Base-by-base conservation (phyloP, 768 basidiomycete species). In the Dictyophora rubrovolvata region DNA sequence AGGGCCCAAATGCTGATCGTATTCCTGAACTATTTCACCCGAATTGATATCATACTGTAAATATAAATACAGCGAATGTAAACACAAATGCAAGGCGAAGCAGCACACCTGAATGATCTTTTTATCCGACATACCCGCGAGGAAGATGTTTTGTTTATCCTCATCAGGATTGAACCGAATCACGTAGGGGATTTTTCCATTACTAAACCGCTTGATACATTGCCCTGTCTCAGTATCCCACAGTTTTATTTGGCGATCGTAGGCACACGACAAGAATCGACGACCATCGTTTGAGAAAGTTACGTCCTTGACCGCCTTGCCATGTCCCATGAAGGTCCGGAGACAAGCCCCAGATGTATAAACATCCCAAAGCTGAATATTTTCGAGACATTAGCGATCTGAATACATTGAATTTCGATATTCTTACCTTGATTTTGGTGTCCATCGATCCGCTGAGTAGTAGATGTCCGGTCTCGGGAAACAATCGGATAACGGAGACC, bases 161-260 rank as follows among this genome's bases (percentile, higher is more conserved):
- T 88, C 80, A 68, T 96, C 95, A 6, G 96, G 96, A 70, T 98
- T 89, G 77, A 97, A 99, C 56, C 85, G 83, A 56, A 98, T 79
- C 54, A 95, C 93, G 69, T 97, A 93, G 11, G 96, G 93, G 18
- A 93, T 93, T 77, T 97, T 97, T 63, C 95, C 96, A 66, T 97
- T 98, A 63, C 89, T 87, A 74, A 98, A 99, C 7, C 94, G 87
- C 70, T 97, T 89, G 61, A 96, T 73, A 73, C 96, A 98, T 74
- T 97, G 91, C 1, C 93, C 95, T 0, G 96, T 98, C 74, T 99
- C 96, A 18, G 96, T 97, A 67, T 99, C 95, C 96, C 96, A 99
- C 12, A 97, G 78, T 72, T 99, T 99, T 85, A 98, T 93, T 69
- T 93, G 88, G 54, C 93, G 87, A 71, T 99, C 96, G 66, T 96